Evolutionary conservation across 2,329 filamentous ascomycete genomes (phyloP).

Genomic region (Colletotrichum camelliae): DNA sequence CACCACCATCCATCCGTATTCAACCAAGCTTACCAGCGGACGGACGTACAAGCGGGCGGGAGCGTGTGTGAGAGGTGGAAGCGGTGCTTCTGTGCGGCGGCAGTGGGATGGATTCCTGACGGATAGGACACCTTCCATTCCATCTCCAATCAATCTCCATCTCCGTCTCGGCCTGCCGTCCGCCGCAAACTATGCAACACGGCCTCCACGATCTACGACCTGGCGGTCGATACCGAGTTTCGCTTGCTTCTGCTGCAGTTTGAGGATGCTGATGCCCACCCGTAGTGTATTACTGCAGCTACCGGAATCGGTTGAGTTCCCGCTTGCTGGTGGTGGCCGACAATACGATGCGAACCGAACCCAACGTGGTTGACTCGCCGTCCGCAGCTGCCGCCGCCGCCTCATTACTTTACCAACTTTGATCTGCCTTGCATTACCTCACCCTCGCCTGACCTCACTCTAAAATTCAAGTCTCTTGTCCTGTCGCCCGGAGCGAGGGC

Average conservation of each 20-base stretch:
- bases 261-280: neutral
- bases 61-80: neutral
- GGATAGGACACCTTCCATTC: neutral
- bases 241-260: slow-evolving; percentile 1
- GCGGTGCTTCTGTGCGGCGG: neutral
- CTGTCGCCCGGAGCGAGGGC: neutral
- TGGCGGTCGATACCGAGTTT: neutral
- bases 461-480: neutral
- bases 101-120: neutral
- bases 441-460: neutral
- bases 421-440: neutral
- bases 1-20: neutral
- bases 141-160: neutral
- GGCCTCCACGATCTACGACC: neutral
- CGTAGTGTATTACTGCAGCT: slow-evolving; percentile 1
- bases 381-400: neutral
- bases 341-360: neutral
- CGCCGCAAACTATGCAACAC: neutral
- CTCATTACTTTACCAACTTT: neutral
- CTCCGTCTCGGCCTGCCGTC: neutral
- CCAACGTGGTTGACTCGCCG: slow-evolving; percentile 10
- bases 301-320: slow-evolving; percentile 2
- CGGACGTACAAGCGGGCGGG: neutral
- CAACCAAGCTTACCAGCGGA: neutral
- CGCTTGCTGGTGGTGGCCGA: neutral